Evolutionary conservation across 208 protist genomes (phyloP).

Genomic region (Herpetomonas muscarum): DNA sequence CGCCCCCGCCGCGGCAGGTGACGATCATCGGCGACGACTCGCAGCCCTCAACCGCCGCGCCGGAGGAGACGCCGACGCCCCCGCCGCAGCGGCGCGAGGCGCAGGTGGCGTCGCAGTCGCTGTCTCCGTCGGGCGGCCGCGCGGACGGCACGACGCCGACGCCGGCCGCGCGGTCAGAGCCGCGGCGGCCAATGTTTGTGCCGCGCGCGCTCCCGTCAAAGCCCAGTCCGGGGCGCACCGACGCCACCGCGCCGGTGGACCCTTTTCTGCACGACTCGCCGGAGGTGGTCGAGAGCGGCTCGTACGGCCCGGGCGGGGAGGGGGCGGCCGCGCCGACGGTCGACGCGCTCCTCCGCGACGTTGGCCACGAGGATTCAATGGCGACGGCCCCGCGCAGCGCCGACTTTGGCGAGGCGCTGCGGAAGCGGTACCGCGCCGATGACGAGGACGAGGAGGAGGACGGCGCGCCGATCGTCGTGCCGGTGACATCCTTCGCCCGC

Average conservation of each 20-base stretch:
- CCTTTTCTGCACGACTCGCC: not conserved
- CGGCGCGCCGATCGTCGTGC: slow-evolving; percentile 2
- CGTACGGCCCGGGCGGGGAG: not conserved
- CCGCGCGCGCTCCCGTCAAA: too few species aligned
- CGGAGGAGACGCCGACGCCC: not conserved
- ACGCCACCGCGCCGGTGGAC: not conserved
- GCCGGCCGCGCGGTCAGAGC: too few species aligned
- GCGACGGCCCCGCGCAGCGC: slow-evolving; percentile 30
- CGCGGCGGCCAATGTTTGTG: too few species aligned
- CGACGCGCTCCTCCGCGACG: slow-evolving; percentile 50
- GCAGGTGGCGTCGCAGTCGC: not conserved
- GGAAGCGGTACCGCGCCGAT: slow-evolving; percentile 78
- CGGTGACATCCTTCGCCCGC: not conserved
- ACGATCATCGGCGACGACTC: not conserved
- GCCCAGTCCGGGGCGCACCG: too few species aligned
- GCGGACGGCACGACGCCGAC: not conserved
- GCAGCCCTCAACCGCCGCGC: not conserved
- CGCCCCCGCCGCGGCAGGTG: slow-evolving; percentile 1
- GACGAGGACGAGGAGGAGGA: slow-evolving; percentile 48
- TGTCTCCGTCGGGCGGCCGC: not conserved
- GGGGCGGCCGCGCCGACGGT: not conserved
- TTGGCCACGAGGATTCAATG: slow-evolving; percentile 24
- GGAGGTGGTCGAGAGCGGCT: not conserved
- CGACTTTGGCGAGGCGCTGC: slow-evolving; percentile 65
- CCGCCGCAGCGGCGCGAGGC: not conserved